These are phyloP conservation scores for Ploettnerulaceae sp. DNA, from an alignment of 2,329 filamentous ascomycete species.

Conservation along the genomic window DNA sequence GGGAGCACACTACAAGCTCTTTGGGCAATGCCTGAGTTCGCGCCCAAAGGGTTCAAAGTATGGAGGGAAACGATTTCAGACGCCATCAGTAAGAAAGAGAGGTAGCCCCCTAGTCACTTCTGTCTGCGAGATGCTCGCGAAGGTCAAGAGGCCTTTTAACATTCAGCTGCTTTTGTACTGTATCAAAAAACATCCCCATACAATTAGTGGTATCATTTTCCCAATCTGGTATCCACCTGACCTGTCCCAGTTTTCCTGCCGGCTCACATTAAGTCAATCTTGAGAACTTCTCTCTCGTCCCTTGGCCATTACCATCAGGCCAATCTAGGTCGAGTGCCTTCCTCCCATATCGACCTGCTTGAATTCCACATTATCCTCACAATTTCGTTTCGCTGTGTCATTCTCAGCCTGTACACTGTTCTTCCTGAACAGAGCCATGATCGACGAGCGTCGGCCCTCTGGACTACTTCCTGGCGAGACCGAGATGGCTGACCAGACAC, in stretches of 20 bases:
- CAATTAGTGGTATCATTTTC: background rate
- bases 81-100: slow-evolving; percentile 11
- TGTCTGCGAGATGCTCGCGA: no score
- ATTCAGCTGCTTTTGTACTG: slow-evolving; percentile 8
- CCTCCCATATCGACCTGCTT: slow-evolving; percentile 9
- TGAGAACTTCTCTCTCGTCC: background rate
- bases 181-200: slow-evolving; percentile 1
- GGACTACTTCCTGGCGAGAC: slow-evolving; percentile 15
- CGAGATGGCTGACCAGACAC: slow-evolving; percentile 20
- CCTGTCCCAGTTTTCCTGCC: background rate
- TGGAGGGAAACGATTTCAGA: slow-evolving; percentile 27
- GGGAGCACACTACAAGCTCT: slow-evolving; percentile 22
- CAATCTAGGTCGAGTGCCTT: no score
- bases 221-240: background rate
- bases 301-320: no score
- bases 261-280: background rate
- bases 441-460: slow-evolving; percentile 16
- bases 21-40: slow-evolving; percentile 31
- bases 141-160: background rate
- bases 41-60: slow-evolving; percentile 18
- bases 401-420: slow-evolving; percentile 8
- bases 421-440: slow-evolving; percentile 22
- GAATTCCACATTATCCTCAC: slow-evolving; percentile 4
- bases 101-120: no score
- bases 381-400: background rate